Base-by-base conservation (phyloP, 2,329 filamentous ascomycete genomes). In the Colletotrichum sp. region DNA sequence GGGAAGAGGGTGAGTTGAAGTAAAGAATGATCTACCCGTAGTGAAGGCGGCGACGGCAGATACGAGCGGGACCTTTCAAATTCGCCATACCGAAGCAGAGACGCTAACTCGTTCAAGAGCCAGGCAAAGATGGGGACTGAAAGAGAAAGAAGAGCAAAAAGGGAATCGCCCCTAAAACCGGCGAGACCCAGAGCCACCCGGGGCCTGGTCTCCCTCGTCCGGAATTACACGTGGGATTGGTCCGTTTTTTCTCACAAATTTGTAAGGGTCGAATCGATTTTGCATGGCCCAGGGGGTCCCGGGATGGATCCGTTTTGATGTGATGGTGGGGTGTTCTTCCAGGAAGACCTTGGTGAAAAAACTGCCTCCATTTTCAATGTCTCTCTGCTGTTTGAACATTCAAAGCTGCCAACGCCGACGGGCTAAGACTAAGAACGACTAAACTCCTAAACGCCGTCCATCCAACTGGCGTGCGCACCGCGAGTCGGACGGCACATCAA, bases 181-280 rank as follows among this genome's bases (percentile, higher is more conserved):
- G 36, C 30, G 30, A 49, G 52, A 62, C 34, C 39, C 36, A 67
- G n/a, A 26, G 30, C 30, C 30, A 30, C 16, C 26, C 12, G n/a
- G 26, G 55, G 55, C 21, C 55, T 21, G 26, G 44, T n/a, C 8
- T 39, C 16, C 26, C n/a, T n/a, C 52, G 21, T 18, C 63, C 63
- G 72, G 69, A 72, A 63, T 63, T 59, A 64, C 30, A 76, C 64
- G 69, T 64, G 63, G 69, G 36, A 59, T 59, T 64, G 32, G 34
- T 24, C 30, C 26, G 24, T 30, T 62, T 15, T 32, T 70, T 36
- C 49, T 49, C 18, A 12, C 18, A n/a, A 68, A 57, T 69, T 62
- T 68, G 44, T 59, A 30, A 67, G 39, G 62, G 18, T 49, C 39
- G 39, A 49, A n/a, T 44, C 49, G 68, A 70, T 21, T 30, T 24